Base-by-base conservation (phyloP, 1,284 basidiomycete species). In the Sanghuangporus baumii region DNA sequence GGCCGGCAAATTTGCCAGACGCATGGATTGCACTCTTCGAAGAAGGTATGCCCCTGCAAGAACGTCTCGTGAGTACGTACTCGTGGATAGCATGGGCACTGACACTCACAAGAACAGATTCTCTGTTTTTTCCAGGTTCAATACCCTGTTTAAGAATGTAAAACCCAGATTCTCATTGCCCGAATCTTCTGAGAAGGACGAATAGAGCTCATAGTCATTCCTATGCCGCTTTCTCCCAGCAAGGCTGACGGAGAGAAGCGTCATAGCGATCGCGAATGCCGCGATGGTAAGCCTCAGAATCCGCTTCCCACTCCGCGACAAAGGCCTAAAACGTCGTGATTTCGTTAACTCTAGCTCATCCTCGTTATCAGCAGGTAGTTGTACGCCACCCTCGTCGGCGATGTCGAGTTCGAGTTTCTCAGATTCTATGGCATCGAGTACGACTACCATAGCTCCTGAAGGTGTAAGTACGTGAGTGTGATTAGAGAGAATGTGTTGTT, bases 1-100 rank as follows among this genome's bases (percentile, higher is more conserved):
- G 82, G 1, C 82, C 82, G 1, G 86, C 85, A 72, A 82, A 88
- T 40, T 74, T 71, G 34, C 82, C 81, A 34, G 86, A 89, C 6
- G 81, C 77, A 43, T 74, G 74, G 3, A 85, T 70, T 9, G 86
- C 86, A 65, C 81, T 85, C 51, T 78, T 77, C 7, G 77, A 69
- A 66, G 78, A 80, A 0, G 87, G 87, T 18, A 86, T 74, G n/a
- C 83, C 81, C 52, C 86, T 88, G 61, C 20, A 41, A 26, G n/a
- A 8, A 60, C 7, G 43, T 20, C 43, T 31, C 23, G 34, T 36
- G 5, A 48, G 57, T 34, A 18, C 16, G 5, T 46, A n/a, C 16
- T n/a, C 3, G 14, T 16, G 36, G n/a, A 18, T 26, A 34, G 14
- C 11, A 58, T 12, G 12, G 43, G 57, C 8, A 20, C 16, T 12